Base-by-base conservation (phyloP, 2,329 filamentous ascomycete genomes). In the Drechslerella stenobrocha region DNA sequence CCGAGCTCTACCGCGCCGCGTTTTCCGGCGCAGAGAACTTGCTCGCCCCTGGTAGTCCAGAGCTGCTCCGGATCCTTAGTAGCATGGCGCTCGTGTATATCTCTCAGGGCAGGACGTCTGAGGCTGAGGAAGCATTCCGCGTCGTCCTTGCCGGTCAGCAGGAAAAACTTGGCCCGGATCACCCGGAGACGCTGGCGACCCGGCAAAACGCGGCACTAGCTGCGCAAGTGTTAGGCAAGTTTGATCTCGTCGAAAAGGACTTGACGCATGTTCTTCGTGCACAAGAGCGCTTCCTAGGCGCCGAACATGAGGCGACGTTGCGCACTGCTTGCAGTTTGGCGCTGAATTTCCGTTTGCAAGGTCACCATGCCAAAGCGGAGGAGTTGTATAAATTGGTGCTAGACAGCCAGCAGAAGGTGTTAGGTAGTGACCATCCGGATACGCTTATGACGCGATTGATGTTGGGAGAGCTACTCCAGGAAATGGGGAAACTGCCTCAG, bases 21-120 rank as follows among this genome's bases (percentile, higher is more conserved):
- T 50, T 50, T 18, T 11, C 32, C 9, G 20, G 2, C 15, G 46
- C 46, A 2, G 46, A 50, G 28, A 20, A 18, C 1, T 28, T 50
- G 15, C 46, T 50, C 20, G 46, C 46, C 2, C 46, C 46, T 6
- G 46, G 46, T 2, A 50, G 46, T 34, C 46, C 46, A 20, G 46
- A 50, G n/a, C 28, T 50, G 46, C 46, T 50, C 24, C 46, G 46
- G n/a, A 50, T 50, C 18, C 46, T 50, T 28, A 34, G 26, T 9
- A 50, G 26, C 28, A 50, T 50, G 46, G 46, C 23, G 11, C 15
- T 50, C 8, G n/a, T 34, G 46, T 50, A 50, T 18, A 18, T 50
- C 15, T 24, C 24, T 3, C 46, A 50, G 26, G 46, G 46, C 9
- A 32, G 34, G 9, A 34, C 34, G 46, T n/a, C 23, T 4, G n/a